Percentiles rank a stretch among this genome's conserved stretches.
These are phyloP conservation scores for Salix brachista DNA, from an alignment of 345 rosid genomes.

Conservation along the genomic window DNA sequence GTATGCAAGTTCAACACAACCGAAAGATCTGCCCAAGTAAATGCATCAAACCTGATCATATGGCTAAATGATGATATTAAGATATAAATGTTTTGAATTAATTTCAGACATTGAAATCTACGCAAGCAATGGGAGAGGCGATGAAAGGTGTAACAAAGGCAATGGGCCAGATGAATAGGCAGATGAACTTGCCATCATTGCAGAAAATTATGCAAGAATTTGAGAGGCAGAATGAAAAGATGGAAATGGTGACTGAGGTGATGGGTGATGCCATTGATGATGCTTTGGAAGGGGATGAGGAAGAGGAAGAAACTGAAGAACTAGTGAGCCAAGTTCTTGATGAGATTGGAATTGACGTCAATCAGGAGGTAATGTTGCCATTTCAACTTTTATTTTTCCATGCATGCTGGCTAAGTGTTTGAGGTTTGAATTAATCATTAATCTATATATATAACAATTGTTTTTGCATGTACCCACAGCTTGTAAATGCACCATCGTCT, in stretches of 20 bases:
- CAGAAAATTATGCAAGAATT: conserved; percentile 89
- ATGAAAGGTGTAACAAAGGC: conserved; percentile 97
- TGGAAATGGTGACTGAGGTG: conserved; percentile 84
- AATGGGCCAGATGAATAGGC: conserved; percentile 90
- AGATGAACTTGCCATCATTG: conserved; percentile 83
- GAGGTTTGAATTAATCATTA: background rate
- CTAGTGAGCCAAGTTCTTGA: conserved; percentile 86
- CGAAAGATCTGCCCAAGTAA: too few species aligned
- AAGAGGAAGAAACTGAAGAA: conserved; percentile 90
- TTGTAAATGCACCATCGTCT: conserved; percentile 80
- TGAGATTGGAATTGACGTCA: conserved; percentile 80
- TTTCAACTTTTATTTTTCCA: background rate
- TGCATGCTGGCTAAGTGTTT: background rate
- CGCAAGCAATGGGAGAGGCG: conserved; percentile 95
- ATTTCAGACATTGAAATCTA: conserved; percentile 71
- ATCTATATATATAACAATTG: background rate
- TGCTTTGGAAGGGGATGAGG: conserved; percentile 91
- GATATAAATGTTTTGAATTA: background rate
- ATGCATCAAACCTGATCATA: background rate
- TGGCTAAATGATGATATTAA: background rate
- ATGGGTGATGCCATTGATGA: conserved; percentile 91
- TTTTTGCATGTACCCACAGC: conserved; percentile 31
- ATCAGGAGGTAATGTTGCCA: conserved; percentile 64
- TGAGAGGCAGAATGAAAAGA: conserved; percentile 87
- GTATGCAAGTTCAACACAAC: too few species aligned